phyloP scores from a whole-genome alignment of 805 yeast genomes.

The Ogataea angusta region DNA sequence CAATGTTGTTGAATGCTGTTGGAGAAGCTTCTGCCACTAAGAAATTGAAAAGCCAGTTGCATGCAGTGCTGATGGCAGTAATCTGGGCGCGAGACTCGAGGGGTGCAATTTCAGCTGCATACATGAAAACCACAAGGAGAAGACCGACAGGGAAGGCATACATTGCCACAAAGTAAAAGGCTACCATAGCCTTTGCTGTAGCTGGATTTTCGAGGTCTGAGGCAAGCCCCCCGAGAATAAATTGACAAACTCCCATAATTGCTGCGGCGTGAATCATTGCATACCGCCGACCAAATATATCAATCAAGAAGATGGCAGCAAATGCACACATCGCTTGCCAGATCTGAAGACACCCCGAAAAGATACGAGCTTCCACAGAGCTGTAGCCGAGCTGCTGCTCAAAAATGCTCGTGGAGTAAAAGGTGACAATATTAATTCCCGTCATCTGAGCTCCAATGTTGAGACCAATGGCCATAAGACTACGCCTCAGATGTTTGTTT shows the following conservation, averaged over 20 bases:
- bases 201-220: neutral
- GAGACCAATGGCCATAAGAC: slow-evolving; percentile 1
- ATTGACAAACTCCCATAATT: slow-evolving; percentile 1
- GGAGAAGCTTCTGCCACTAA: slow-evolving; percentile 42
- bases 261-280: slow-evolving; percentile 2
- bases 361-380: neutral
- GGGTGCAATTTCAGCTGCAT: slow-evolving; percentile 56
- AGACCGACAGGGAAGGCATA: slow-evolving; percentile 5
- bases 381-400: slow-evolving; percentile 3
- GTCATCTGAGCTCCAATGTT: slow-evolving; percentile 5
- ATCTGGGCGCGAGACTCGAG: slow-evolving; percentile 64
- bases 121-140: slow-evolving; percentile 16
- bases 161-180: slow-evolving; percentile 2
- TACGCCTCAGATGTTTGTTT: slow-evolving; percentile 2
- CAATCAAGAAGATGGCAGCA: slow-evolving; percentile 1
- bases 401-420: slow-evolving; percentile 35
- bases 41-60: slow-evolving; percentile 70
- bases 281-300: neutral
- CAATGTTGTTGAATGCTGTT: slow-evolving; percentile 46
- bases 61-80: slow-evolving; percentile 57
- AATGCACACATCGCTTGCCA: slow-evolving; percentile 4
- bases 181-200: neutral
- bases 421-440: slow-evolving; percentile 40
- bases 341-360: slow-evolving; percentile 1
- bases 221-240: neutral